Conservation (phyloP, 345 rosid species). For the Psidium friedrichsthalianum region DNA sequence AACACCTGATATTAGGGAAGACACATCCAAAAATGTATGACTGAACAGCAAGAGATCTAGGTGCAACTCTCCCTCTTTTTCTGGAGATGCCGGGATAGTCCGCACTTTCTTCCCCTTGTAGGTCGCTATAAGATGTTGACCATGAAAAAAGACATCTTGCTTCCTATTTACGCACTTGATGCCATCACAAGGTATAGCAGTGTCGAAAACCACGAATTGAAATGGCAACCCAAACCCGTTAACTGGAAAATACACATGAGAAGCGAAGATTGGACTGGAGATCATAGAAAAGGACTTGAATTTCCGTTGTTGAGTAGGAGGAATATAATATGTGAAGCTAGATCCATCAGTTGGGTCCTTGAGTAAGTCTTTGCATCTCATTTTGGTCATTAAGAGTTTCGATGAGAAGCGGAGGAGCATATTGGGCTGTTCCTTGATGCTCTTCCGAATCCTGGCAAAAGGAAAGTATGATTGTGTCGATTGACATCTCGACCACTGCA, state of each 20-base stretch:
- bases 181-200: background rate
- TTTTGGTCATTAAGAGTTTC: conserved; percentile 65
- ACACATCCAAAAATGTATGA: background rate
- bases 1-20: background rate
- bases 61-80: background rate
- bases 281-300: background rate
- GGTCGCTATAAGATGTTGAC: background rate
- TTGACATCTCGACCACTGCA: conserved; percentile 92
- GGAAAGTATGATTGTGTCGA: conserved; percentile 88
- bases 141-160: background rate
- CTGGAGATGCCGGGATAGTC: background rate
- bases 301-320: background rate
- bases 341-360: conserved; percentile 15
- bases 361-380: conserved; percentile 63
- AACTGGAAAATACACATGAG: background rate
- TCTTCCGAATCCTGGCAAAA: conserved; percentile 97
- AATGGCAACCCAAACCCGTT: background rate
- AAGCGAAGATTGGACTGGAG: background rate
- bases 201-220: background rate
- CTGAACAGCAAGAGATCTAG: background rate
- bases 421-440: conserved; percentile 95
- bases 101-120: background rate
- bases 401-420: conserved; percentile 86
- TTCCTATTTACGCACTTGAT: background rate
- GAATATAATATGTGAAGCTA: background rate